Percentiles rank a stretch among this genome's conserved stretches.
Evolutionary conservation across 2,329 filamentous ascomycete species (phyloP).

Genomic region (Huntiella abstrusa): DNA sequence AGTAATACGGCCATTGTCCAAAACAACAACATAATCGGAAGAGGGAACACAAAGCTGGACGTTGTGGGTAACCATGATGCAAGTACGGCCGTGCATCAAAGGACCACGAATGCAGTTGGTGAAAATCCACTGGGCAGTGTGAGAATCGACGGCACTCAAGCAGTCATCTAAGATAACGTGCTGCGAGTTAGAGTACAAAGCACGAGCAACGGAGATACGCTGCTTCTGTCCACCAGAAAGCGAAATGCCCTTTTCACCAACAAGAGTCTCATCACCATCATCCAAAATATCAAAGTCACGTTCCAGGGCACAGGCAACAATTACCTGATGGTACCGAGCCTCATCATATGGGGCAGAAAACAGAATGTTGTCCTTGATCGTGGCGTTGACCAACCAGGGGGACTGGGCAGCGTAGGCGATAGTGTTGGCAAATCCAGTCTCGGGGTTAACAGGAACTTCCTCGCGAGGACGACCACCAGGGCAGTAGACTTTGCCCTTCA

Average conservation of each 20-base stretch:
- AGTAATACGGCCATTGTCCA: slow-evolving; percentile 70
- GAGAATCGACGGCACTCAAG: slow-evolving; percentile 87
- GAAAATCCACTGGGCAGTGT: slow-evolving; percentile 97
- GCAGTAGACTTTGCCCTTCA: slow-evolving; percentile 64
- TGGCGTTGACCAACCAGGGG: slow-evolving; percentile 91
- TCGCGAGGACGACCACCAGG: slow-evolving; percentile 75
- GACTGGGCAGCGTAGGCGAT: slow-evolving; percentile 94
- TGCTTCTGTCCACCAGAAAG: slow-evolving; percentile 96
- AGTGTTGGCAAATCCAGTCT: slow-evolving; percentile 74
- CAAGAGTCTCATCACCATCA: slow-evolving; percentile 76
- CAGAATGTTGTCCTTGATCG: slow-evolving; percentile 87
- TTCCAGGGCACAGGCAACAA: slow-evolving; percentile 78
- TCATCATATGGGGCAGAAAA: slow-evolving; percentile 71
- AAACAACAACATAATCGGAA: slow-evolving; percentile 61
- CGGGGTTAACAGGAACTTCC: slow-evolving; percentile 61
- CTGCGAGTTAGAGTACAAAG: slow-evolving; percentile 85
- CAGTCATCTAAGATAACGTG: slow-evolving; percentile 90
- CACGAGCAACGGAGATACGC: slow-evolving; percentile 86
- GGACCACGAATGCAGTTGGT: slow-evolving; percentile 78
- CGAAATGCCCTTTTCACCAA: slow-evolving; percentile 93
- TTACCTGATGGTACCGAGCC: slow-evolving; percentile 67
- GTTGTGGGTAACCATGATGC: slow-evolving; percentile 91
- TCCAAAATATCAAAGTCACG: slow-evolving; percentile 85
- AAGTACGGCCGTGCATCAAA: slow-evolving; percentile 75
- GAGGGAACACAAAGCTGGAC: slow-evolving; percentile 68